Percentiles rank a stretch among this genome's conserved stretches.
These are phyloP conservation scores for Gynandropsis gynandra DNA, from an alignment of 345 rosid genomes.

Conservation along the genomic window DNA sequence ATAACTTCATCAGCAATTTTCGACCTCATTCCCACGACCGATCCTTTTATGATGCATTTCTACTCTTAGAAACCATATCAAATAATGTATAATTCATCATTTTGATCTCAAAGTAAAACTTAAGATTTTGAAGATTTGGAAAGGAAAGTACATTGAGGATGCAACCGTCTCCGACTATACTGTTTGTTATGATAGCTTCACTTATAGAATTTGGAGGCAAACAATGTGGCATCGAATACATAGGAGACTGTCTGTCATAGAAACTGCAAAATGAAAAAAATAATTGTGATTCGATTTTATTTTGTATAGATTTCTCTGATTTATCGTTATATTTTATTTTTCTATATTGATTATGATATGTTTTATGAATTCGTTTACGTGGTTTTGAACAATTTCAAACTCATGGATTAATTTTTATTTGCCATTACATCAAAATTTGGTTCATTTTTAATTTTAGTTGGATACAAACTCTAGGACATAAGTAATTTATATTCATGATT, in stretches of 20 bases:
- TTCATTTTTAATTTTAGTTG: too few species aligned
- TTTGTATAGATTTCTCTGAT: too few species aligned
- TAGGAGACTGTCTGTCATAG: slow-evolving; percentile 43
- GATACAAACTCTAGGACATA: too few species aligned
- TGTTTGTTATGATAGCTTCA: slow-evolving; percentile 49
- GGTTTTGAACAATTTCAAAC: too few species aligned
- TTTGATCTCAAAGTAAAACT: slow-evolving; percentile 7
- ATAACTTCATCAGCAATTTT: slow-evolving; percentile 48
- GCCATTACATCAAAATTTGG: too few species aligned
- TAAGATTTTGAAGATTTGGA: slow-evolving; percentile 10
- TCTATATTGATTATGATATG: too few species aligned
- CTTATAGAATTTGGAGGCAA: slow-evolving; percentile 58
- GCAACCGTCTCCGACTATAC: slow-evolving; percentile 79
- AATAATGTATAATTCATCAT: background rate
- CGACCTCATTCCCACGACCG: slow-evolving; percentile 76
- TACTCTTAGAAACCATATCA: slow-evolving; percentile 32
- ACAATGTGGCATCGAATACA: slow-evolving; percentile 61
- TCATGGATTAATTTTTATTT: too few species aligned
- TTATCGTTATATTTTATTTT: too few species aligned
- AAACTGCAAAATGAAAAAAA: slow-evolving; percentile 39
- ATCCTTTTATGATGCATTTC: slow-evolving; percentile 70
- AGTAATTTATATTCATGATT: too few species aligned
- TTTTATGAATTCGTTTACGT: too few species aligned
- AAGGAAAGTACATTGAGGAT: slow-evolving; percentile 50
- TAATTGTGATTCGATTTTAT: too few species aligned